phyloP scores from a whole-genome alignment of 163 green algal genomes.

The Coccomyxa subellipsoidea region DNA sequence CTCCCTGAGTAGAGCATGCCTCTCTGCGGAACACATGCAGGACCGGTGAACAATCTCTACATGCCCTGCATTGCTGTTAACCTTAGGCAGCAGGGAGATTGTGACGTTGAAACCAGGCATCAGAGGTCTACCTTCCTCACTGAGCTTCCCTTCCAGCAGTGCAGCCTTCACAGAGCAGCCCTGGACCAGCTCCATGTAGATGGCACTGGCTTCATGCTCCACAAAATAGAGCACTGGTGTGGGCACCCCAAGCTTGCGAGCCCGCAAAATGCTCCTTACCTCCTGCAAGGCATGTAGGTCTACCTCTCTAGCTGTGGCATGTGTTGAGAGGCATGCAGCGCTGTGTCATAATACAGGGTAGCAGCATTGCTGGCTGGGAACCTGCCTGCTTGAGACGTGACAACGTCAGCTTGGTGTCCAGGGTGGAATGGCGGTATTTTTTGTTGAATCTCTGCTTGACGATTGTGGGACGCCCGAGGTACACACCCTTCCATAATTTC shows the following conservation, averaged over 20 bases:
- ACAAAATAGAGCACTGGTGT: conserved; percentile 73
- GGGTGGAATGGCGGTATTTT: conserved; percentile 67
- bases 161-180: conserved; percentile 64
- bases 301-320: neutral
- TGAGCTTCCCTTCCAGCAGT: conserved; percentile 33
- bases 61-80: neutral
- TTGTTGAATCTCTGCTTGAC: conserved; percentile 87
- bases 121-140: conserved; percentile 5
- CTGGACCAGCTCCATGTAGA: conserved; percentile 74
- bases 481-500: conserved; percentile 51
- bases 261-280: conserved; percentile 59
- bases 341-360: neutral
- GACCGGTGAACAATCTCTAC: neutral
- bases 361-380: neutral
- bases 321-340: no score
- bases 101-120: neutral
- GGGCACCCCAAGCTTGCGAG: conserved; percentile 67
- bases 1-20: conserved; percentile 35
- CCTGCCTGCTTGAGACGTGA: conserved; percentile 51
- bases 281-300: conserved; percentile 40
- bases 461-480: conserved; percentile 48
- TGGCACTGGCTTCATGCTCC: conserved; percentile 50
- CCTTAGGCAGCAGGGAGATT: neutral
- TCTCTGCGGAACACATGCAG: neutral
- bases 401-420: conserved; percentile 74